Evolutionary conservation across 1,284 basidiomycete genomes (phyloP), one percentile per base, ranked within the genome.

Genomic region (Cryptococcus sp.): DNA sequence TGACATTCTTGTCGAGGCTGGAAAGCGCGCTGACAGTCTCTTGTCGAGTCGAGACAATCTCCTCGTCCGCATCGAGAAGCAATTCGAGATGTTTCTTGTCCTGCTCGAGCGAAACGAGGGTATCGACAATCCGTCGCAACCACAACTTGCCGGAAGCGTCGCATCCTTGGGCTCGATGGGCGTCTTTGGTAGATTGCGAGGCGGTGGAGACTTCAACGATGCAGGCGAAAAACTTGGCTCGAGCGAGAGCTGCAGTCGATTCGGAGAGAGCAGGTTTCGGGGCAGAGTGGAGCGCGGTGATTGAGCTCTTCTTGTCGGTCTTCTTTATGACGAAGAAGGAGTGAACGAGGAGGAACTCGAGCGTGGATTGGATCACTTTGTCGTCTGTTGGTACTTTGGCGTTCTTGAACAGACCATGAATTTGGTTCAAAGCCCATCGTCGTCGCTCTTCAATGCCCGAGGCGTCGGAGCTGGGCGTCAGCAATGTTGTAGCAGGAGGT

Each of bases 401-500:
- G 64, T 90, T 93, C 47, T 86, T 83, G 53, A 92, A 76, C 33
- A 97, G 79, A 9, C 81, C 79, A 10, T 82, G 75, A 23, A 97
- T 76, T 74, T 97, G 94, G 50, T 97, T 91, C 39, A 88, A 79
- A 21, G 89, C 82, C 92, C 93, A 97, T 35, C 73, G 74, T 45
- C 88, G 76, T 28, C 66, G 49, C 16, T 72, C 68, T 41, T 74
- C 64, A 18, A 71, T 37, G 39, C 58, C 58, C 16, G 59, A 53
- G n/a, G 57, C 48, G 40, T 71, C 68, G 43, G 60, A 43, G 43
- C 63, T 66, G 44, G 12, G 32, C 16, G 24, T 44, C 36, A 47
- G 57, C 22, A 22, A 4, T 14, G 7, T 19, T n/a, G 19, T 23
- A n/a, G 28, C 19, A 32, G 14, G 21, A 3, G 14, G 7, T 31